Evolutionary conservation across 1,284 basidiomycete genomes (phyloP), one percentile per base, ranked within the genome.

Genomic region (Malassezia globosa): DNA sequence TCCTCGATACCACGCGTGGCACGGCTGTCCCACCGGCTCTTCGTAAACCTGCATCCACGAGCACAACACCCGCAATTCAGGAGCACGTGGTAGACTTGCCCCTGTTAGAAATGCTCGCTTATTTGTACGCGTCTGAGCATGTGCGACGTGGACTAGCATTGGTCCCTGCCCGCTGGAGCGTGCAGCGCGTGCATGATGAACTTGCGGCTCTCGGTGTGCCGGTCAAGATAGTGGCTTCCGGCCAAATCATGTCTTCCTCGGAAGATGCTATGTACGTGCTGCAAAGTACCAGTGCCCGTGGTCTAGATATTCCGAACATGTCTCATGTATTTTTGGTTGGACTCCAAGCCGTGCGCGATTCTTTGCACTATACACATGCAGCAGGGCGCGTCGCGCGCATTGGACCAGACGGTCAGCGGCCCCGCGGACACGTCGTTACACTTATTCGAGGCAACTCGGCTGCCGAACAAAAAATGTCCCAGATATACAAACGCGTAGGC

Each of bases 241-340:
- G 25, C 34, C 34, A 31, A 3, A 37, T 27, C 5, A 7, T 22
- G 4, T 46, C 46, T 5, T 46, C 49, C 18, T n/a, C 26, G 14
- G 29, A 19, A 29, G 40, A 33, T 10, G 57, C 54, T 25, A 55
- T 70, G 22, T 62, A 56, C 31, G 33, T 70, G 27, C 55, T 66
- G 38, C 60, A 63, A 36, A 54, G 59, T 4, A 60, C 57, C 5
- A 59, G 58, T 13, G 57, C 63, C 14, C 64, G 68, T 11, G 68
- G 68, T 5, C 56, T 71, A 5, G 66, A 71, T 48, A 42, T 71
- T 29, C 64, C 63, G 1, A 48, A 38, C 14, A 61, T 71, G 16
- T 55, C 54, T 34, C 66, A 71, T 37, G 66, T 69, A 22, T 71
- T 67, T 35, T 42, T 68, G 6, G 43, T 71, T 3, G 66, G 66